phyloP scores from a whole-genome alignment of 2,329 filamentous ascomycete species.

The Elsinoe batatas region DNA sequence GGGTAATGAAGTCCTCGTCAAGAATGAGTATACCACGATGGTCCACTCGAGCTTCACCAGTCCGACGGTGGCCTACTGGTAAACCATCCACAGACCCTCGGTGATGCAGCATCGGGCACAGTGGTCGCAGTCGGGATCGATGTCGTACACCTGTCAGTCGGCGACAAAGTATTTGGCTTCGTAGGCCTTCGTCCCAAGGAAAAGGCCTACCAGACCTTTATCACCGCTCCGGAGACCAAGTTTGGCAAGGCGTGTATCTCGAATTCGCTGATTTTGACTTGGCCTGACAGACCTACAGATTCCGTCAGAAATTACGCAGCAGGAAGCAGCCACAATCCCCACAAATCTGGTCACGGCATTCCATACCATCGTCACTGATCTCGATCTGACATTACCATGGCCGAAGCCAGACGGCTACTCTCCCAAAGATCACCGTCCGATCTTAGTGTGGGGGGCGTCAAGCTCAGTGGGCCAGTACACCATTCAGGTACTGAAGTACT shows the following conservation, averaged over 20 bases:
- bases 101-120: constrained; percentile 43
- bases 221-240: constrained; percentile 43
- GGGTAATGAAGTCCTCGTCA: constrained; percentile 43
- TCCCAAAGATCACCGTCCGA: constrained; percentile 26
- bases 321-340: constrained; percentile 44
- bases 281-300: constrained; percentile 24
- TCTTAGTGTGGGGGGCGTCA: constrained; percentile 30
- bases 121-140: constrained; percentile 43
- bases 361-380: constrained; percentile 43
- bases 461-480: constrained; percentile 27
- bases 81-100: constrained; percentile 41
- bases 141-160: constrained; percentile 37
- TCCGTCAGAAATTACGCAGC: constrained; percentile 32
- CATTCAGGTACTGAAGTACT: constrained; percentile 39
- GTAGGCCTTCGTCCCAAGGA: constrained; percentile 39
- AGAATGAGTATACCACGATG: constrained; percentile 49
- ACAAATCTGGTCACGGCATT: constrained; percentile 50
- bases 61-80: constrained; percentile 51
- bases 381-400: constrained; percentile 48
- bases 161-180: constrained; percentile 50
- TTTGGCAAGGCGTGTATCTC: constrained; percentile 31
- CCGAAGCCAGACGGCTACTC: constrained; percentile 39
- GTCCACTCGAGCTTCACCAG: constrained; percentile 53
- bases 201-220: constrained; percentile 47
- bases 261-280: background rate